These are phyloP conservation scores for Yarrowia phangngaensis DNA, from an alignment of 805 yeast species.

Conservation along the genomic window DNA sequence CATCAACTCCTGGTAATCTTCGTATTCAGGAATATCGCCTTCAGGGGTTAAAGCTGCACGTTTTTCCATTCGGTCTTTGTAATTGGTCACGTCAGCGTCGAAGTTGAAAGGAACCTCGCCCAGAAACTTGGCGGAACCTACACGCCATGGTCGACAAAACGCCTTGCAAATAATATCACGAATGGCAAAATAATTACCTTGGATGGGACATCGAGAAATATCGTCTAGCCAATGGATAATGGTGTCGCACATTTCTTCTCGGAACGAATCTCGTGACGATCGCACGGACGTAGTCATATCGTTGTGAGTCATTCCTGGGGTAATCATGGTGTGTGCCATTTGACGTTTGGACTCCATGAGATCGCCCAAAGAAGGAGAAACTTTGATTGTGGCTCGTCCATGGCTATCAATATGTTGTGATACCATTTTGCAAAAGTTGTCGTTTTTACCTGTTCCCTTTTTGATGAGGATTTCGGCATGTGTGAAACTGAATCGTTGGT, in stretches of 20 bases:
- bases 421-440: conserved; percentile 68
- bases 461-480: conserved; percentile 69
- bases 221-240: conserved; percentile 63
- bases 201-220: conserved; percentile 52
- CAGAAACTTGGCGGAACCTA: conserved; percentile 43
- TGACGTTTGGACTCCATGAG: conserved; percentile 53
- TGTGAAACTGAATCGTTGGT: conserved; percentile 67
- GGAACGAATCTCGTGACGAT: conserved; percentile 61
- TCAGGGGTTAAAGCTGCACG: conserved; percentile 21
- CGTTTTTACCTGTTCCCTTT: conserved; percentile 58
- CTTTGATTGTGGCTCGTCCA: conserved; percentile 68
- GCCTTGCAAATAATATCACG: conserved; percentile 55
- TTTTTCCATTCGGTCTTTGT: conserved; percentile 12
- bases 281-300: conserved; percentile 66
- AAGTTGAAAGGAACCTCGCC: conserved; percentile 2
- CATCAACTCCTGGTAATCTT: conserved; percentile 20
- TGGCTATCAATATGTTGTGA: conserved; percentile 56
- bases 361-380: conserved; percentile 50
- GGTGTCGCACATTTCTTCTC: conserved; percentile 78
- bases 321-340: conserved; percentile 11
- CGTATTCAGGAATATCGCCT: conserved; percentile 20
- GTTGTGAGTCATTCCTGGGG: conserved; percentile 47
- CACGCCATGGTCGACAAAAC: conserved; percentile 58
- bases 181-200: conserved; percentile 47
- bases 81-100: conserved; percentile 4